phyloP scores from a whole-genome alignment of 1,139 yeast genomes.

The Suhomyces anneliseae region DNA sequence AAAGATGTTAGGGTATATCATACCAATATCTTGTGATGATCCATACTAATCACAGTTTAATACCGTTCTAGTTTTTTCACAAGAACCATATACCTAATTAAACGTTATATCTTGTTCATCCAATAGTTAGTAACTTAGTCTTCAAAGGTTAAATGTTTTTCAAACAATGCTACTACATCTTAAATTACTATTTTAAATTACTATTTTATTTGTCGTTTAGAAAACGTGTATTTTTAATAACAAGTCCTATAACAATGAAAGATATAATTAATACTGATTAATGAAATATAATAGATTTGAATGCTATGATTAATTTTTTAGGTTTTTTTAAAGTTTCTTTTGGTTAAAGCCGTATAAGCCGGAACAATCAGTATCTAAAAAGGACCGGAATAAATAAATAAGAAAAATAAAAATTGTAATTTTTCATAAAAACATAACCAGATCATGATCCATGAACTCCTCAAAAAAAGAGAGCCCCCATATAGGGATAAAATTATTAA shows the following conservation, averaged over 20 bases:
- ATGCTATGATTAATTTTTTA: conserved; percentile 9
- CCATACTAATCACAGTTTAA: too few relatives aligned
- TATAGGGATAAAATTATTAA: neutral
- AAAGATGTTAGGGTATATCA: too few relatives aligned
- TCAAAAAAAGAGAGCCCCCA: neutral
- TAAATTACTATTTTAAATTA: too few relatives aligned
- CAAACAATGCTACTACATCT: too few relatives aligned
- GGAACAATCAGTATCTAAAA: conserved; percentile 5
- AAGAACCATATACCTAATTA: too few relatives aligned
- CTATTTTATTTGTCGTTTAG: neutral
- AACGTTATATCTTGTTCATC: too few relatives aligned
- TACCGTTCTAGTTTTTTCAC: too few relatives aligned
- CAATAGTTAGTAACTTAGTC: too few relatives aligned
- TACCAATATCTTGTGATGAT: too few relatives aligned
- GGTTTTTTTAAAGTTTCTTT: neutral
- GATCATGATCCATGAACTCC: conserved; percentile 2
- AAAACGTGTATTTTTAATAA: neutral
- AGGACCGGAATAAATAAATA: conserved; percentile 10
- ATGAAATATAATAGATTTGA: conserved; percentile 9
- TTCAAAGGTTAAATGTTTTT: too few relatives aligned
- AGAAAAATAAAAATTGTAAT: conserved; percentile 1
- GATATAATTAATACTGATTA: conserved; percentile 12
- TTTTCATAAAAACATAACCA: conserved; percentile 9
- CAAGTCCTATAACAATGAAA: conserved; percentile 5
- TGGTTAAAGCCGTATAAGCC: neutral